Evolutionary conservation across 140 eudicot genomes (phyloP).

Genomic region (Erigeron philadelphicus): DNA sequence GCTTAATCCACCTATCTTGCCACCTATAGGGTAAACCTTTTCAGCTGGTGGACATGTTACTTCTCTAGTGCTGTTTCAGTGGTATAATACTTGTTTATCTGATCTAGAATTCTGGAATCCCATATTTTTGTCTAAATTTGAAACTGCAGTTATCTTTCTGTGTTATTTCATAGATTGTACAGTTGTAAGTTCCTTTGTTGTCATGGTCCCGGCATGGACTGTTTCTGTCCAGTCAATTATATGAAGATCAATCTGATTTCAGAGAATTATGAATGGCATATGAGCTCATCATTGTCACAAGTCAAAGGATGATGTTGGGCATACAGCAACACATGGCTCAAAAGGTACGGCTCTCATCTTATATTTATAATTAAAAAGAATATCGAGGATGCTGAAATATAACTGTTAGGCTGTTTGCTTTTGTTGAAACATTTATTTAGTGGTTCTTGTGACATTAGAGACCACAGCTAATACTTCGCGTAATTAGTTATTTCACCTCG

Average conservation of each 20-base stretch:
- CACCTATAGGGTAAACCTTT: background rate
- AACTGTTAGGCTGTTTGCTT: constrained; percentile 25
- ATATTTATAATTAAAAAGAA: background rate
- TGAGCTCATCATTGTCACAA: constrained; percentile 32
- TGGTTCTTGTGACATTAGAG: background rate
- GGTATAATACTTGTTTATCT: background rate
- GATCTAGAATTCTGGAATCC: constrained; percentile 3
- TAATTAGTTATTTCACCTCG: background rate
- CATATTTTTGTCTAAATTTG: constrained; percentile 13
- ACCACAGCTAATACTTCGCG: background rate
- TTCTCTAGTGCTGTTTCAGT: background rate
- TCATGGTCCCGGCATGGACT: constrained; percentile 36
- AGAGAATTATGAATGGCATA: constrained; percentile 27
- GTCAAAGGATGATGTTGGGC: constrained; percentile 29
- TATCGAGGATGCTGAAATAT: constrained; percentile 23
- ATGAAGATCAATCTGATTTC: constrained; percentile 16
- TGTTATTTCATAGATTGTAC: constrained; percentile 5
- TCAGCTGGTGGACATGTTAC: constrained; percentile 2
- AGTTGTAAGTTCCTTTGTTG: constrained; percentile 13
- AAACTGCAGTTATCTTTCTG: constrained; percentile 26
- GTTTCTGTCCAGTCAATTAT: constrained; percentile 26
- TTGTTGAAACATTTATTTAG: constrained; percentile 4
- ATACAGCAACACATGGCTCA: constrained; percentile 29
- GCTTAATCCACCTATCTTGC: too few species aligned
- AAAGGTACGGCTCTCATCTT: constrained; percentile 20